These are phyloP conservation scores for Pleurotus salmoneostramineus DNA, from an alignment of 768 basidiomycete species.

Conservation along the genomic window DNA sequence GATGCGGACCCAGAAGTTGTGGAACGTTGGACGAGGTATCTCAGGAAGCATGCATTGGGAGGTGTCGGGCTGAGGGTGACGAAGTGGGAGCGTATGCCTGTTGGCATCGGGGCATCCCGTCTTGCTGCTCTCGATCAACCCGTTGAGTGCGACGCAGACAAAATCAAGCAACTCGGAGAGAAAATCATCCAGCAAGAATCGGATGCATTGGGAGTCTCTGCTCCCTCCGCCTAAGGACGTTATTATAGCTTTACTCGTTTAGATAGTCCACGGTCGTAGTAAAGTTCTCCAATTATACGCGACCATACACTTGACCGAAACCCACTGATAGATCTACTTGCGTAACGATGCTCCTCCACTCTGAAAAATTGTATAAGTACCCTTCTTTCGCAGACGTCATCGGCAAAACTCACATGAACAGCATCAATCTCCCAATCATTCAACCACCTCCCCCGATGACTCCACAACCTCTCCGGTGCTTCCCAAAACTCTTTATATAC, in stretches of 20 bases:
- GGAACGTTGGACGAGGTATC: conserved; percentile 75
- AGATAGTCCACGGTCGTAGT: no score
- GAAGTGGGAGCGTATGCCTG: conserved; percentile 67
- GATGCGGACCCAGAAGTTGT: conserved; percentile 81
- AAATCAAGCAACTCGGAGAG: conserved; percentile 35
- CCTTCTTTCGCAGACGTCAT: conserved; percentile 2
- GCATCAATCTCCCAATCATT: conserved; percentile 62
- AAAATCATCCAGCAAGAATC: conserved; percentile 29
- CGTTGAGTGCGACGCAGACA: conserved; percentile 22
- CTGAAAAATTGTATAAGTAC: conserved; percentile 25
- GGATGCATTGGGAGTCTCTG: background rate
- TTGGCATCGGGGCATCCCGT: conserved; percentile 35
- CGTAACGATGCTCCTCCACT: conserved; percentile 64
- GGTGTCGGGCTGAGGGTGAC: conserved; percentile 88
- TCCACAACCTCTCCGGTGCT: conserved; percentile 58
- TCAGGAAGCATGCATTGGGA: conserved; percentile 68
- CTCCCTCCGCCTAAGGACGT: background rate
- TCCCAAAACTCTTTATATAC: conserved; percentile 58
- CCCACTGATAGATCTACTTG: background rate
- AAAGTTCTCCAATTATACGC: no score
- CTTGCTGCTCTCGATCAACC: conserved; percentile 18
- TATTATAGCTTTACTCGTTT: no score
- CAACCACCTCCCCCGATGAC: conserved; percentile 41
- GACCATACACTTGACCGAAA: background rate
- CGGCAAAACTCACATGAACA: conserved; percentile 44